phyloP scores from a whole-genome alignment of 306 rosid genomes.

The Cicer bijugum region DNA sequence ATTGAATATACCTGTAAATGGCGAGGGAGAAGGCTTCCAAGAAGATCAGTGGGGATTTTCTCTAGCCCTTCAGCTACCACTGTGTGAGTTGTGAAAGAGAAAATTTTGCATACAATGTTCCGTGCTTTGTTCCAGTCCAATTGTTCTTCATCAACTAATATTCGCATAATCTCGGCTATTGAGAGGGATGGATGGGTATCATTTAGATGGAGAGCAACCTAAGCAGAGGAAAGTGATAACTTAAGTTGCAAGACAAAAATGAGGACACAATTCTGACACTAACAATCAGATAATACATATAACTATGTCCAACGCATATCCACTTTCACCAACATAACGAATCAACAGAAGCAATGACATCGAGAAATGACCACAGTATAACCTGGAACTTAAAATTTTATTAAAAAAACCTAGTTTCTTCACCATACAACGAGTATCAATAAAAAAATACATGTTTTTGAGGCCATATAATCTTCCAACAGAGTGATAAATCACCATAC shows the following conservation, averaged over 20 bases:
- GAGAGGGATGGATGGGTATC: slow-evolving; percentile 83
- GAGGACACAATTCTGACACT: slow-evolving; percentile 34
- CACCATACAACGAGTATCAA: slow-evolving; percentile 25
- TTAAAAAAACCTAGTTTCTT: slow-evolving; percentile 11
- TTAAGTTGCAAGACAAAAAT: slow-evolving; percentile 34
- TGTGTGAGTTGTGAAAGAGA: slow-evolving; percentile 74
- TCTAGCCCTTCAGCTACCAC: slow-evolving; percentile 69
- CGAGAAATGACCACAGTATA: slow-evolving; percentile 13
- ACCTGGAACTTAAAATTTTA: slow-evolving; percentile 23
- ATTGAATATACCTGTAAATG: slow-evolving; percentile 63
- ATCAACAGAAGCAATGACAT: slow-evolving; percentile 11
- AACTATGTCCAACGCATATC: slow-evolving; percentile 6
- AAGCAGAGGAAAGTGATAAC: slow-evolving; percentile 38
- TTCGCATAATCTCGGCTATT: slow-evolving; percentile 70
- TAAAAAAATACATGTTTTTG: not conserved
- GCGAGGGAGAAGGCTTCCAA: slow-evolving; percentile 76
- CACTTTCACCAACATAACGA: slow-evolving; percentile 31
- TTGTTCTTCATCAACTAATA: slow-evolving; percentile 74
- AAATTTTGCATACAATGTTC: slow-evolving; percentile 62
- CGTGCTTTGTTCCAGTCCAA: slow-evolving; percentile 68
- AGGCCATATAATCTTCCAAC: slow-evolving; percentile 37
- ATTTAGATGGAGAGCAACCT: slow-evolving; percentile 78
- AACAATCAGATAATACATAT: slow-evolving; percentile 24
- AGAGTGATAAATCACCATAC: slow-evolving; percentile 34
- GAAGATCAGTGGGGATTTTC: slow-evolving; percentile 72